A percentile compares a stretch with the other conserved stretches of the same genome.
Evolutionary conservation across 805 yeast genomes (phyloP).

Genomic region (Suhomyces sp.): DNA sequence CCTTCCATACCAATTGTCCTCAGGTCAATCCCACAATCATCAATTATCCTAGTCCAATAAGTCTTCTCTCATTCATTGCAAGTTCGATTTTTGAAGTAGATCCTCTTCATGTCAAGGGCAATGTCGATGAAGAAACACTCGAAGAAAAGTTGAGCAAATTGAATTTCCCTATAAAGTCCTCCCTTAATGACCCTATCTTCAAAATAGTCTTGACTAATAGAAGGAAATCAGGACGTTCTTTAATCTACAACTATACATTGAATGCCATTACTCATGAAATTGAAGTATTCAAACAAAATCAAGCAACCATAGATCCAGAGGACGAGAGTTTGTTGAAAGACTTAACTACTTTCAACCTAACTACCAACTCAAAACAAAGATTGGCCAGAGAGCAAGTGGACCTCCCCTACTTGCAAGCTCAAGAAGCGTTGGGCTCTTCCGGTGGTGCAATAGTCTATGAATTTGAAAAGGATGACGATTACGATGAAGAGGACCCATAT

Average conservation of each 20-base stretch:
- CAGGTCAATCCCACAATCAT: slow-evolving; percentile 33
- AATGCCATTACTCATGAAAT: slow-evolving; percentile 49
- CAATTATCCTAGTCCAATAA: slow-evolving; percentile 55
- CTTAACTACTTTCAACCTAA: slow-evolving; percentile 84
- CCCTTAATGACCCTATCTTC: slow-evolving; percentile 49
- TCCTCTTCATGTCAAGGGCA: slow-evolving; percentile 33
- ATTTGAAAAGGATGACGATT: slow-evolving; percentile 95
- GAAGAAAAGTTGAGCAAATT: slow-evolving; percentile 39
- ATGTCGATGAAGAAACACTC: slow-evolving; percentile 48
- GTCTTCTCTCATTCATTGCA: slow-evolving; percentile 66
- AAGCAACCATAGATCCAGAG: slow-evolving; percentile 31
- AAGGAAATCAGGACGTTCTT: slow-evolving; percentile 82
- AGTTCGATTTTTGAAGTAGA: slow-evolving; percentile 65
- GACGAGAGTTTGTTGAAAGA: slow-evolving; percentile 60
- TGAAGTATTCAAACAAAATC: slow-evolving; percentile 24
- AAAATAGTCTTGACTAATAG: slow-evolving; percentile 59
- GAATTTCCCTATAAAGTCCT: slow-evolving; percentile 44
- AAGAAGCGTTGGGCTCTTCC: slow-evolving; percentile 51
- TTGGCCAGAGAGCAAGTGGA: slow-evolving; percentile 81
- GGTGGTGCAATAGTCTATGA: slow-evolving; percentile 97
- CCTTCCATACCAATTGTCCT: slow-evolving; percentile 39
- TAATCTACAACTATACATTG: slow-evolving; percentile 53
- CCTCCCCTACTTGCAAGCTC: slow-evolving; percentile 90
- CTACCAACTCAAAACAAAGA: slow-evolving; percentile 72
- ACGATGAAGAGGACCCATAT: slow-evolving; percentile 96